Conservation (phyloP, 805 yeast genomes). For the Ogataea saltuana region DNA sequence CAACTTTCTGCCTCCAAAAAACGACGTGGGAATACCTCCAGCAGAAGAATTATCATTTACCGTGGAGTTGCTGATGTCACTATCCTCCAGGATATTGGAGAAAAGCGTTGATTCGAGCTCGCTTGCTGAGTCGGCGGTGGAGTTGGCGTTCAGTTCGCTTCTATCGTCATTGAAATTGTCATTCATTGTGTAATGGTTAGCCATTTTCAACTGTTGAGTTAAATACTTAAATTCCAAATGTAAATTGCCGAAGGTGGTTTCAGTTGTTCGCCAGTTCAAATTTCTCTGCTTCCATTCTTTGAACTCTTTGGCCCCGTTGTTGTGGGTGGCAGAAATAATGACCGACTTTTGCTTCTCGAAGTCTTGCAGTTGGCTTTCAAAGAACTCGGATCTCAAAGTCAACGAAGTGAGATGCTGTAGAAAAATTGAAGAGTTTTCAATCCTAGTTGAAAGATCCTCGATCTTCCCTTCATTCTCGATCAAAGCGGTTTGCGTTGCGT, state of each 20-base stretch:
- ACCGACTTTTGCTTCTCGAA: conserved; percentile 25
- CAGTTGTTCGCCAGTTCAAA: conserved; percentile 46
- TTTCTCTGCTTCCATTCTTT: conserved; percentile 35
- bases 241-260: conserved; percentile 47
- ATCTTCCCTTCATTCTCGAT: conserved; percentile 24
- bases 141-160: conserved; percentile 2
- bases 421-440: conserved; percentile 32
- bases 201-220: conserved; percentile 26
- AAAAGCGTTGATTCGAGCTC: conserved; percentile 17
- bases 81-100: conserved; percentile 13
- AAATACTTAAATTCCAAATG: conserved; percentile 42
- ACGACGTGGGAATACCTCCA: conserved; percentile 3
- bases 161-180: not conserved
- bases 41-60: conserved; percentile 5
- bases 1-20: conserved; percentile 16
- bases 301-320: conserved; percentile 24
- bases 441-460: conserved; percentile 24
- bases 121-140: conserved; percentile 3
- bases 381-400: conserved; percentile 35
- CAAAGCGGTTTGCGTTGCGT: conserved; percentile 20
- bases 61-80: conserved; percentile 13
- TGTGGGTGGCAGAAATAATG: conserved; percentile 20
- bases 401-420: conserved; percentile 35
- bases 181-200: conserved; percentile 18
- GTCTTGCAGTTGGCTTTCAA: conserved; percentile 36